These are phyloP conservation scores for Dorcoceras hygrometricum DNA, from an alignment of 257 asterid species.

Conservation along the genomic window DNA sequence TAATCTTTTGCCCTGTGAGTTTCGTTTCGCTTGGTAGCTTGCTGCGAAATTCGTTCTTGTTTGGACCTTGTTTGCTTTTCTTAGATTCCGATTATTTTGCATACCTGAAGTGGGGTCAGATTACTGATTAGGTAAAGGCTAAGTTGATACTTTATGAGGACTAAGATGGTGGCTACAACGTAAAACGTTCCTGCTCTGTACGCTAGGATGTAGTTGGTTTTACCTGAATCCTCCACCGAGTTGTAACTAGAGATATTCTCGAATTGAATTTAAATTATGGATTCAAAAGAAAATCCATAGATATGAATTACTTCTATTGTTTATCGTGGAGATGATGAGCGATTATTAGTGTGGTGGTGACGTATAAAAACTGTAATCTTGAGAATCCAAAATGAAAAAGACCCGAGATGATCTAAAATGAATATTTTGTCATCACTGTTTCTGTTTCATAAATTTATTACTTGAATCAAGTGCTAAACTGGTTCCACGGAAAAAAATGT, in stretches of 20 bases:
- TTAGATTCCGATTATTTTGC: background rate
- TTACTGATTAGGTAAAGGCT: background rate
- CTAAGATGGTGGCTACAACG: too few species aligned
- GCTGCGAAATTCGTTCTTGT: slow-evolving; percentile 16
- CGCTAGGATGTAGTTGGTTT: background rate
- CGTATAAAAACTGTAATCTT: background rate
- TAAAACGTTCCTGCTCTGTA: background rate
- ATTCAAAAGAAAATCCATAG: background rate
- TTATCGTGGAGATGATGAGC: background rate
- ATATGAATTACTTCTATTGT: too few species aligned
- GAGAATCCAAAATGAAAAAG: background rate
- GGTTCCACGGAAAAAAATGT: background rate
- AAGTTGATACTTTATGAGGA: background rate
- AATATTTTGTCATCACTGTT: background rate
- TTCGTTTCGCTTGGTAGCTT: background rate
- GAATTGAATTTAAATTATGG: background rate
- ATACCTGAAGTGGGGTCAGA: background rate
- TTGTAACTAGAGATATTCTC: too few species aligned
- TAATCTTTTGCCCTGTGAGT: background rate
- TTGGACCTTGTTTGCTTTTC: slow-evolving; percentile 6
- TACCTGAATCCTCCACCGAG: background rate
- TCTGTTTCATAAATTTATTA: background rate
- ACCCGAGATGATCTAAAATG: background rate
- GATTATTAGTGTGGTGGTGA: background rate
- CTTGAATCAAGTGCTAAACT: background rate